Evolutionary conservation across 345 rosid species (phyloP).

Genomic region (Lepidium aucheri): DNA sequence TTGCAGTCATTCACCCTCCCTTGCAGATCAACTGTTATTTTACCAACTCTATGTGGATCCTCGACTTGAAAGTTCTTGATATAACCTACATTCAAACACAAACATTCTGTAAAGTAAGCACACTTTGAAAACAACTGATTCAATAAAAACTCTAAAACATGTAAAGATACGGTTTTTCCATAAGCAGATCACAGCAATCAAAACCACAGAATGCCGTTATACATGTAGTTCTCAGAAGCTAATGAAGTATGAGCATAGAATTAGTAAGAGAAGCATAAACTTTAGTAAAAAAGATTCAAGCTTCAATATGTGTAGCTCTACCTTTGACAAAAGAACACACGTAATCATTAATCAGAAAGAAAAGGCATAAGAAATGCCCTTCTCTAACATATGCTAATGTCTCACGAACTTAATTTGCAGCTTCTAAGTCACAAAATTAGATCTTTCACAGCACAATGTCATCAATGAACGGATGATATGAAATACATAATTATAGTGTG

Average conservation of each 20-base stretch:
- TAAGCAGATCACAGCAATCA: not conserved
- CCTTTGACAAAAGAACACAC: not conserved
- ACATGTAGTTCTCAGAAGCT: not conserved
- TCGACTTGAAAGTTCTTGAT: conserved; percentile 61
- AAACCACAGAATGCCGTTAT: not conserved
- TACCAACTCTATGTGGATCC: conserved; percentile 90
- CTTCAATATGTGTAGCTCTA: not conserved
- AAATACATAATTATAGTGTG: not conserved
- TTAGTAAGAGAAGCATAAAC: not conserved
- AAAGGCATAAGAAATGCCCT: no score
- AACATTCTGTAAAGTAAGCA: not conserved
- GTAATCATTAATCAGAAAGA: no score
- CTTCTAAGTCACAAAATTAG: not conserved
- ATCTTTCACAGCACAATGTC: not conserved
- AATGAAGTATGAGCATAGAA: not conserved
- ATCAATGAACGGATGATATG: not conserved
- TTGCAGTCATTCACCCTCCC: conserved; percentile 79
- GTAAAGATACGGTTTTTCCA: not conserved
- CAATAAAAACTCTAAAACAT: not conserved
- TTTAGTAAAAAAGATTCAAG: not conserved
- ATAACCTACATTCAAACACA: conserved; percentile 45
- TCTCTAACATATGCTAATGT: not conserved
- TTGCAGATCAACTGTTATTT: conserved; percentile 72
- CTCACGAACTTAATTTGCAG: not conserved
- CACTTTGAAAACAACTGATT: not conserved